These are phyloP conservation scores for Fragaria ananassa DNA, from an alignment of 306 rosid species.

Conservation along the genomic window DNA sequence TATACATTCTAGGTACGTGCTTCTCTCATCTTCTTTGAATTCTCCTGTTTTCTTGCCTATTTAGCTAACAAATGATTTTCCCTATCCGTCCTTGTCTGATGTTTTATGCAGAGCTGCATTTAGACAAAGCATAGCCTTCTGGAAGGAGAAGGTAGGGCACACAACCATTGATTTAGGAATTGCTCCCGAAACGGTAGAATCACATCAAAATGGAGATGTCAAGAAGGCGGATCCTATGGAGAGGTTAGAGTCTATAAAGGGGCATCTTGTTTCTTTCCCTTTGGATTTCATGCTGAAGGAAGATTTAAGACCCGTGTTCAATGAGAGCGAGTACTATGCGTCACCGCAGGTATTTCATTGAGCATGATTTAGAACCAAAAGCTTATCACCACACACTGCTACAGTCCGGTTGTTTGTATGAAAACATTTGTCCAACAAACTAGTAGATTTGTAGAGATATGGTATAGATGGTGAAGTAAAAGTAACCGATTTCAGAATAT, in stretches of 20 bases:
- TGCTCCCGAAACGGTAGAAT: constrained; percentile 60
- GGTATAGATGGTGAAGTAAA: neutral
- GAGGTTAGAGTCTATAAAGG: constrained; percentile 65
- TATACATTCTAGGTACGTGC: constrained; percentile 68
- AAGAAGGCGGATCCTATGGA: constrained; percentile 52
- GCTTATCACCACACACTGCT: no score
- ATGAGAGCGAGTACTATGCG: constrained; percentile 89
- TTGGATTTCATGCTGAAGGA: constrained; percentile 86
- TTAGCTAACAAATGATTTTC: constrained; percentile 31
- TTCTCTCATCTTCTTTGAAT: neutral
- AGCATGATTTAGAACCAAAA: neutral
- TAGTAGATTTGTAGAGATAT: neutral
- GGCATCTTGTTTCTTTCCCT: constrained; percentile 92
- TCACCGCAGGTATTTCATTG: constrained; percentile 83
- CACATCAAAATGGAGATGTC: constrained; percentile 53
- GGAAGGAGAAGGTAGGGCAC: constrained; percentile 77
- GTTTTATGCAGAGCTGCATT: constrained; percentile 58
- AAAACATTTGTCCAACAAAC: neutral
- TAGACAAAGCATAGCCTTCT: constrained; percentile 59
- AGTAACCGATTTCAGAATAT: neutral
- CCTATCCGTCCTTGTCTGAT: neutral
- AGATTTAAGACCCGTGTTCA: constrained; percentile 91
- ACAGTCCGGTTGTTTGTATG: neutral
- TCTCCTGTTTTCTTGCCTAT: neutral
- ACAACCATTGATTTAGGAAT: constrained; percentile 91